phyloP scores from a whole-genome alignment of 768 basidiomycete species.

The Jaapia argillacea region DNA sequence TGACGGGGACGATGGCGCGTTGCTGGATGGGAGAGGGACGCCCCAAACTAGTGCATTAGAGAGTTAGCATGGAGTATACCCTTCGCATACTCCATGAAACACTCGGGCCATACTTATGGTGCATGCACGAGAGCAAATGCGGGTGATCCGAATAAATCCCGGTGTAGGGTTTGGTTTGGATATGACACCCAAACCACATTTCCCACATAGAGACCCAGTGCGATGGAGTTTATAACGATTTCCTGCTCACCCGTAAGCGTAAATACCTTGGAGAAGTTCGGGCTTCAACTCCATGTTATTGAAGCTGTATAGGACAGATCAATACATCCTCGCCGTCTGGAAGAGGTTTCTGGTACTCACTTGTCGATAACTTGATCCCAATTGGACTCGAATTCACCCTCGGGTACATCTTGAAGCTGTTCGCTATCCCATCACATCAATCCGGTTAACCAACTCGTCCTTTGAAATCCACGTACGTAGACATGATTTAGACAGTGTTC shows the following conservation, averaged over 20 bases:
- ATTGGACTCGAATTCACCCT: slow-evolving; percentile 95
- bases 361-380: slow-evolving; percentile 97
- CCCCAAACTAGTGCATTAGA: slow-evolving; percentile 61
- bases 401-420: slow-evolving; percentile 68
- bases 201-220: no score
- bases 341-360: slow-evolving; percentile 42
- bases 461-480: background rate
- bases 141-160: no score
- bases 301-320: slow-evolving; percentile 43
- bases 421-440: slow-evolving; percentile 29
- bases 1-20: slow-evolving; percentile 96
- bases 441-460: background rate
- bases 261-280: slow-evolving; percentile 94
- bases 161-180: no score
- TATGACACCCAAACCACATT: no score
- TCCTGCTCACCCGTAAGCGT: slow-evolving; percentile 81
- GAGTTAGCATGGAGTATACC: background rate
- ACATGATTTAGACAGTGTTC: background rate
- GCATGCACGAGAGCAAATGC: no score
- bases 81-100: no score
- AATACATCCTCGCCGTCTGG: background rate
- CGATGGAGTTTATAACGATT: background rate
- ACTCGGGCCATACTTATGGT: no score
- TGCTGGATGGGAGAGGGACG: slow-evolving; percentile 98
- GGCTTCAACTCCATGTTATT: slow-evolving; percentile 97